phyloP scores from a whole-genome alignment of 306 rosid genomes.

The Prosopis cineraria region DNA sequence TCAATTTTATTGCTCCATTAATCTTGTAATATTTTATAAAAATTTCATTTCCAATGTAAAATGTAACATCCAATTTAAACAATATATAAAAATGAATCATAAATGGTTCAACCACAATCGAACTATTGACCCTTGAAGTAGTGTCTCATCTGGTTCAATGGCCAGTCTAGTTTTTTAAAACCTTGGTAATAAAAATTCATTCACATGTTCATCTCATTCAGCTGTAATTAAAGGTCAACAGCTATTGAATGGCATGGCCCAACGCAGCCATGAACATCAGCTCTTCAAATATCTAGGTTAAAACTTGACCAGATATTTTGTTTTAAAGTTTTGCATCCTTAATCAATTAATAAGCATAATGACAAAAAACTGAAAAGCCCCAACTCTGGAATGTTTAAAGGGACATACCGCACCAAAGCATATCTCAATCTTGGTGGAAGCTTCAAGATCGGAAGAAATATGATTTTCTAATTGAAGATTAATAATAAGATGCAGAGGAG shows the following conservation, averaged over 20 bases:
- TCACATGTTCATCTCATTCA: constrained; percentile 10
- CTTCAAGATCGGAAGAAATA: background rate
- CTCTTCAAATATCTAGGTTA: constrained; percentile 6
- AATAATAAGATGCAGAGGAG: constrained; percentile 9
- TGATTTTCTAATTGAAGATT: constrained; percentile 25
- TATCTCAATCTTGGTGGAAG: constrained; percentile 1
- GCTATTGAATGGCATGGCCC: constrained; percentile 4
- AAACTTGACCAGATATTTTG: background rate
- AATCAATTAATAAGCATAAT: constrained; percentile 25
- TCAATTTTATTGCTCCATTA: too few species aligned
- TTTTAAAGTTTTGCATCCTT: constrained; percentile 4
- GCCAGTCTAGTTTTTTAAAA: too few species aligned
- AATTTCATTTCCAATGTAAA: too few species aligned
- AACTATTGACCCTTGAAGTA: too few species aligned
- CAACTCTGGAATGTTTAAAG: constrained; percentile 22
- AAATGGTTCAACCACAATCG: too few species aligned
- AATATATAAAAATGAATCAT: too few species aligned
- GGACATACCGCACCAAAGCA: constrained; percentile 9
- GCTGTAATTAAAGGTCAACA: background rate
- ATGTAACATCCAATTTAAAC: too few species aligned
- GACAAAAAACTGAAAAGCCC: constrained; percentile 2
- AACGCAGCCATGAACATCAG: constrained; percentile 3
- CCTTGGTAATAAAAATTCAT: too few species aligned
- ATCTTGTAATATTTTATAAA: too few species aligned
- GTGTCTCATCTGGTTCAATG: too few species aligned